Evolutionary conservation across 2,329 filamentous ascomycete genomes (phyloP).

Genomic region (Ascochyta koolunga): DNA sequence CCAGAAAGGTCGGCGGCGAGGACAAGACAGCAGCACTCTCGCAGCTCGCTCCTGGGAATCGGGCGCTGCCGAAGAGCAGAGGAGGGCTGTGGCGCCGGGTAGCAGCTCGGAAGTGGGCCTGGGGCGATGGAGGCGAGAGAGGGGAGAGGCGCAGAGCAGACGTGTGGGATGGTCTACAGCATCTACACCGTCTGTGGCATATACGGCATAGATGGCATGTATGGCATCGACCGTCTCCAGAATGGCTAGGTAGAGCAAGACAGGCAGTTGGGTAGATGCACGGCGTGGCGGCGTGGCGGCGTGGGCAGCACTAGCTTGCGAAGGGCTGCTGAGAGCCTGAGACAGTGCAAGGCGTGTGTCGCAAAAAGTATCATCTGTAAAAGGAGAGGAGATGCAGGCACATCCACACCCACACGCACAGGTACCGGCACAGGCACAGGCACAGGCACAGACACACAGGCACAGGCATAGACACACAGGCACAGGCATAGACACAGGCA

Average conservation of each 20-base stretch:
- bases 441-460: too few relatives aligned
- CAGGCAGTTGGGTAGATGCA: neutral
- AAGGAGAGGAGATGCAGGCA: constrained; percentile 17
- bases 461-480: too few relatives aligned
- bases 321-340: constrained; percentile 15
- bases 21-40: constrained; percentile 1
- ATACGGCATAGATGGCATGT: neutral
- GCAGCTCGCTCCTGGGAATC: too few relatives aligned
- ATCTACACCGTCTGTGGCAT: neutral
- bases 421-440: too few relatives aligned
- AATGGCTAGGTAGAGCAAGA: constrained; percentile 1
- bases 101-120: constrained; percentile 10
- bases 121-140: neutral
- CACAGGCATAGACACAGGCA: too few relatives aligned
- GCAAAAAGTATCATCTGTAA: constrained; percentile 7
- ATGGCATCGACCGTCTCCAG: neutral
- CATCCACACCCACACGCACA: too few relatives aligned
- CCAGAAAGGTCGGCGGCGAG: constrained; percentile 6
- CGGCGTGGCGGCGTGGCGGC: constrained; percentile 1
- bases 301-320: constrained; percentile 8
- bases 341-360: constrained; percentile 9
- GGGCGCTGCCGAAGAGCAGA: too few relatives aligned
- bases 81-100: constrained; percentile 12
- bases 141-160: too few relatives aligned
- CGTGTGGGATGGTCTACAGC: constrained; percentile 3